These are phyloP conservation scores for Aspergillus steynii DNA, from an alignment of 495 filamentous ascomycete genomes.

Conservation along the genomic window DNA sequence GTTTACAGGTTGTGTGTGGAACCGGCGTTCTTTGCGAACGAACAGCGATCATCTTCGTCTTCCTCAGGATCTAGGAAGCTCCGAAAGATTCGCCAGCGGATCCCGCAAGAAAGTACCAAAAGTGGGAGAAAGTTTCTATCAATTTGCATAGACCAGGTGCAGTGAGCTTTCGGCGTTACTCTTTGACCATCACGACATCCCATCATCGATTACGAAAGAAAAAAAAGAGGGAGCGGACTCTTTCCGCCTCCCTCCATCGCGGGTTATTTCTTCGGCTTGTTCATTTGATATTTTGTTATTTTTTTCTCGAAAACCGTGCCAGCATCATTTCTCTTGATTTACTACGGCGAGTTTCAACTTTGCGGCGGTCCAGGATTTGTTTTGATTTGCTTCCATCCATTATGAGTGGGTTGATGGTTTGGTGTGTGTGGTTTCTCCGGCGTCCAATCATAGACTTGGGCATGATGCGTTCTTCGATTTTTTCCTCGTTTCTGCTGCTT, in stretches of 20 bases:
- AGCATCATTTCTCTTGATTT: slow-evolving; percentile 31
- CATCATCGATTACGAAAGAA: neutral
- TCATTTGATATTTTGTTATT: slow-evolving; percentile 21
- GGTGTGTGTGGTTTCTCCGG: slow-evolving; percentile 45
- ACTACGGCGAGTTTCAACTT: slow-evolving; percentile 30
- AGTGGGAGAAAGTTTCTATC: neutral
- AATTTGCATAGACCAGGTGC: neutral
- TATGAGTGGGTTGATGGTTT: slow-evolving; percentile 40
- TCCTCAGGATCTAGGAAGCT: neutral
- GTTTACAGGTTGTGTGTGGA: neutral
- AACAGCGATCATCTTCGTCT: neutral
- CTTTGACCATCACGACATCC: neutral
- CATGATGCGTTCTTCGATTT: slow-evolving; percentile 32
- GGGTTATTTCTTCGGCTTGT: slow-evolving; percentile 19
- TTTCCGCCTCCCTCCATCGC: slow-evolving; percentile 15
- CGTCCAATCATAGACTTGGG: slow-evolving; percentile 51
- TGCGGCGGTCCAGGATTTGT: slow-evolving; percentile 32
- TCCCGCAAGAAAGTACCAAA: neutral
- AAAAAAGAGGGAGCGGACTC: neutral
- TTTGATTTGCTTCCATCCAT: slow-evolving; percentile 31
- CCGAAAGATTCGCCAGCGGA: neutral
- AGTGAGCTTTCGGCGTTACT: neutral
- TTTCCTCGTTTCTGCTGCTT: slow-evolving; percentile 16
- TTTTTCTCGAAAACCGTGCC: slow-evolving; percentile 26
- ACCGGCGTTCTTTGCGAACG: neutral